These are phyloP conservation scores for Filosporella fistucella DNA, from an alignment of 495 filamentous ascomycete genomes.

Conservation along the genomic window DNA sequence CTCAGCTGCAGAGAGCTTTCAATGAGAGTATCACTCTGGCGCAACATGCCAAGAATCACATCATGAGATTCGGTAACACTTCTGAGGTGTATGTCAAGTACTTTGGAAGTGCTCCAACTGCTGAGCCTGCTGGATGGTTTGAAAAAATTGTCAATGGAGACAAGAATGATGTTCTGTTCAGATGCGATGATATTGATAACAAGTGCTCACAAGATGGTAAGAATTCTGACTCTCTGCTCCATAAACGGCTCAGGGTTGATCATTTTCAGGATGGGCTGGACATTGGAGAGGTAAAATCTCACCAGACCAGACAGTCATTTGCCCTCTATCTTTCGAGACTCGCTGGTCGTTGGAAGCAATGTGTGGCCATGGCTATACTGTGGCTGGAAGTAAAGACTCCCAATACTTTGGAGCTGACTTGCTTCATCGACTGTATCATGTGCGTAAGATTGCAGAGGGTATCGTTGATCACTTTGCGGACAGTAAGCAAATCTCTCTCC, in stretches of 20 bases:
- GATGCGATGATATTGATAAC: slow-evolving; percentile 54
- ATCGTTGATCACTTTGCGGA: slow-evolving; percentile 53
- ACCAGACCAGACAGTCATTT: slow-evolving; percentile 58
- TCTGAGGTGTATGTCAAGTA: slow-evolving; percentile 53
- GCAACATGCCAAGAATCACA: slow-evolving; percentile 39
- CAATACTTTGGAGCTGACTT: slow-evolving; percentile 54
- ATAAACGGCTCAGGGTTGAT: slow-evolving; percentile 4
- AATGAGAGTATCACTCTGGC: slow-evolving; percentile 42
- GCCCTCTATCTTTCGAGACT: slow-evolving; percentile 44
- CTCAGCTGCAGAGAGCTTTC: slow-evolving; percentile 41
- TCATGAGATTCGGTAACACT: slow-evolving; percentile 44
- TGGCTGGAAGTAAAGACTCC: slow-evolving; percentile 39
- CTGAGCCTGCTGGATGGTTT: slow-evolving; percentile 47
- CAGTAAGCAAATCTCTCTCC: slow-evolving; percentile 14
- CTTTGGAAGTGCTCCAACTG: slow-evolving; percentile 45
- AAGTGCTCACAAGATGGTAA: slow-evolving; percentile 47
- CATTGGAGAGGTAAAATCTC: slow-evolving; percentile 56
- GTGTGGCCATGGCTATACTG: slow-evolving; percentile 49
- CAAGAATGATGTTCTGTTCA: slow-evolving; percentile 42
- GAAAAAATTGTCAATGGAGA: slow-evolving; percentile 44
- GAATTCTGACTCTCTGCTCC: background rate
- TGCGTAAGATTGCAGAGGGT: slow-evolving; percentile 46
- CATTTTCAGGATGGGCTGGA: slow-evolving; percentile 42
- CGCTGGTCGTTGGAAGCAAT: slow-evolving; percentile 45
- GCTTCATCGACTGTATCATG: slow-evolving; percentile 52